Conservation (phyloP, 2,329 filamentous ascomycete species). For the Cercospora sp. region DNA sequence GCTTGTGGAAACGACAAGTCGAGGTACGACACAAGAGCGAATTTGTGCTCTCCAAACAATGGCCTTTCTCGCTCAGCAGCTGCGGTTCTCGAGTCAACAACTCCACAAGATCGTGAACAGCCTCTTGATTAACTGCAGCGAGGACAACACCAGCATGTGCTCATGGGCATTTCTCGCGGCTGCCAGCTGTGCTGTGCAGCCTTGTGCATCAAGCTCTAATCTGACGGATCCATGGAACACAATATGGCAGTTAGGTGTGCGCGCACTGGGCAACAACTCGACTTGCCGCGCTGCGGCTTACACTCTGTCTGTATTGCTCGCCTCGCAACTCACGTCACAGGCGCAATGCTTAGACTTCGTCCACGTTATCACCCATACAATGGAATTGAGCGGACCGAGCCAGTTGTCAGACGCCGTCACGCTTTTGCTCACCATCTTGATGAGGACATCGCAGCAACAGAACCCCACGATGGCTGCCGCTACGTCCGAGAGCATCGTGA, state of each 20-base stretch:
- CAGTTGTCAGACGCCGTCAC: conserved; percentile 77
- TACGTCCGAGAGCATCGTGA: conserved; percentile 69
- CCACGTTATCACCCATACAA: conserved; percentile 70
- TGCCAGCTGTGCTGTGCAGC: conserved; percentile 58
- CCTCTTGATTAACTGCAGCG: conserved; percentile 42
- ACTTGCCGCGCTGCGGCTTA: conserved; percentile 77
- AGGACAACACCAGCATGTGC: conserved; percentile 66
- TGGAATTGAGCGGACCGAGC: conserved; percentile 79
- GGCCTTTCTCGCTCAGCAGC: conserved; percentile 49
- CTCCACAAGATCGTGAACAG: conserved; percentile 20
- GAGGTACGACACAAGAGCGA: conserved; percentile 41
- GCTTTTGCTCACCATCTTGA: conserved; percentile 67
- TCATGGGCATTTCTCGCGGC: conserved; percentile 87
- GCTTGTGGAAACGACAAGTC: conserved; percentile 41
- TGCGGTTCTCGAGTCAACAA: conserved; percentile 29
- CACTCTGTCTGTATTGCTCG: conserved; percentile 68
- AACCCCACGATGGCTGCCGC: conserved; percentile 67
- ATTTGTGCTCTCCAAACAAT: conserved; percentile 57
- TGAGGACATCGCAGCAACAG: conserved; percentile 65
- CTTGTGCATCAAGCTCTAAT: conserved; percentile 42
- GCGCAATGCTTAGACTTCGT: conserved; percentile 67
- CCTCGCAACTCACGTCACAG: conserved; percentile 65
- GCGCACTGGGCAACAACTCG: conserved; percentile 67
- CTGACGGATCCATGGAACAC: conserved; percentile 64
- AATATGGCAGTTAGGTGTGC: conserved; percentile 71